phyloP scores from a whole-genome alignment of 2,329 filamentous ascomycete species.

The Epichloe uncinata region DNA sequence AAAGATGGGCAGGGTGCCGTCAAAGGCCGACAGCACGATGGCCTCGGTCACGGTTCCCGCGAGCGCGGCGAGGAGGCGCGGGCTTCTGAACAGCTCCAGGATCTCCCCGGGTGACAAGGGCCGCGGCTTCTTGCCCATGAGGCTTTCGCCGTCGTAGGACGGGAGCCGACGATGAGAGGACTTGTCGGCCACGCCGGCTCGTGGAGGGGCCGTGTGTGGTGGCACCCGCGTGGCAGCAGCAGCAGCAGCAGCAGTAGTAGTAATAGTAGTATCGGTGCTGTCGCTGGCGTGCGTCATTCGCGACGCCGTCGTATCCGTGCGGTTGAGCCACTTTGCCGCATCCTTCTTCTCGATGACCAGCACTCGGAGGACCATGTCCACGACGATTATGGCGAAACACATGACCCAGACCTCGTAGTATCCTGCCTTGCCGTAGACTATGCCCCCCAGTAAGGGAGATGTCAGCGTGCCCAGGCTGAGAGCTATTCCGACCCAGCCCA shows the following conservation, averaged over 20 bases:
- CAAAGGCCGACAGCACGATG: conserved; percentile 19
- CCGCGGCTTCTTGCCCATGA: background rate
- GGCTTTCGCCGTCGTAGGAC: background rate
- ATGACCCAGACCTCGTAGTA: conserved; percentile 23
- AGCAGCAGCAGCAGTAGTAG: too few species aligned
- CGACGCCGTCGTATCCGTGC: background rate
- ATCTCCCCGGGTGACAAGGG: conserved; percentile 9
- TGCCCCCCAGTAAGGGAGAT: conserved; percentile 20
- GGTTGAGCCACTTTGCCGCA: conserved; percentile 15
- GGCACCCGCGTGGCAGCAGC: background rate
- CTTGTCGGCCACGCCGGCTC: background rate
- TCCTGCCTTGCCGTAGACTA: conserved; percentile 19
- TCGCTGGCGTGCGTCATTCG: background rate
- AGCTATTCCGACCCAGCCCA: conserved; percentile 21
- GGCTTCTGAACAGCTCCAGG: conserved; percentile 15
- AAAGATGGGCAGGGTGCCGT: conserved; percentile 21
- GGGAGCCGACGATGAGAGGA: background rate
- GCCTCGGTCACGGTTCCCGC: conserved; percentile 22
- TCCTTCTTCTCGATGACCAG: conserved; percentile 20
- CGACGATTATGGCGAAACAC: conserved; percentile 21
- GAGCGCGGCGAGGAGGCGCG: conserved; percentile 20
- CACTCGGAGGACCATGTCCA: conserved; percentile 20
- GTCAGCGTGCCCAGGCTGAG: conserved; percentile 19
- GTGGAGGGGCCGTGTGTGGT: background rate
- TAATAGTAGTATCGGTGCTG: background rate